A percentile compares a stretch with the other conserved stretches of the same genome.
phyloP scores from a whole-genome alignment of 2,329 filamentous ascomycete species.

The Torrubiellomyces zombiae region DNA sequence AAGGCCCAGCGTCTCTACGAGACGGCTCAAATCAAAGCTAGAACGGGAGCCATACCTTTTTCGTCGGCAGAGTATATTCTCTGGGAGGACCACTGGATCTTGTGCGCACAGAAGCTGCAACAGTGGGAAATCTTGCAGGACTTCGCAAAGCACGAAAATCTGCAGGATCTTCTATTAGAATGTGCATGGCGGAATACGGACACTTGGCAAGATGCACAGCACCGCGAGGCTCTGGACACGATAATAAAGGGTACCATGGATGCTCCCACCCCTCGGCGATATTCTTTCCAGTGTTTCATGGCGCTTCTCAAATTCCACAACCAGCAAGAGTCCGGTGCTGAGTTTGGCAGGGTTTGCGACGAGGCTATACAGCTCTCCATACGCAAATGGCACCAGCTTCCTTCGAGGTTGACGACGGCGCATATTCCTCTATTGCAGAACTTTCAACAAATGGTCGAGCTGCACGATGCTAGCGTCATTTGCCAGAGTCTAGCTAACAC shows the following conservation, averaged over 20 bases:
- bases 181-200: slow-evolving; percentile 92
- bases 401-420: slow-evolving; percentile 79
- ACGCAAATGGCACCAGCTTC: slow-evolving; percentile 97
- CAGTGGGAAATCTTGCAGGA: slow-evolving; percentile 98
- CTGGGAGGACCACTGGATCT: slow-evolving; percentile 98
- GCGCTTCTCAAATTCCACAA: slow-evolving; percentile 85
- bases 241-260: slow-evolving; percentile 97
- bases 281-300: slow-evolving; percentile 99
- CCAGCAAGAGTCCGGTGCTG: slow-evolving; percentile 60
- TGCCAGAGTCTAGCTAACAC: slow-evolving; percentile 80
- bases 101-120: slow-evolving; percentile 94
- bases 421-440: slow-evolving; percentile 92
- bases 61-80: slow-evolving; percentile 96
- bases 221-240: slow-evolving; percentile 76
- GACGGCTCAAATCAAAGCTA: slow-evolving; percentile 87
- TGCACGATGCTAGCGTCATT: slow-evolving; percentile 95
- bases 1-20: slow-evolving; percentile 97
- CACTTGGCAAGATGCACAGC: slow-evolving; percentile 76
- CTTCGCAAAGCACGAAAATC: slow-evolving; percentile 96
- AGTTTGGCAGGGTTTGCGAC: slow-evolving; percentile 83
- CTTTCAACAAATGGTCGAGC: slow-evolving; percentile 92
- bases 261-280: slow-evolving; percentile 78
- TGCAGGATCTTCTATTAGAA: slow-evolving; percentile 89
- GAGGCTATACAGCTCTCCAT: slow-evolving; percentile 96
- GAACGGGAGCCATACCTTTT: slow-evolving; percentile 90